phyloP scores from a whole-genome alignment of 306 rosid genomes.

The Carpinus fangiana region DNA sequence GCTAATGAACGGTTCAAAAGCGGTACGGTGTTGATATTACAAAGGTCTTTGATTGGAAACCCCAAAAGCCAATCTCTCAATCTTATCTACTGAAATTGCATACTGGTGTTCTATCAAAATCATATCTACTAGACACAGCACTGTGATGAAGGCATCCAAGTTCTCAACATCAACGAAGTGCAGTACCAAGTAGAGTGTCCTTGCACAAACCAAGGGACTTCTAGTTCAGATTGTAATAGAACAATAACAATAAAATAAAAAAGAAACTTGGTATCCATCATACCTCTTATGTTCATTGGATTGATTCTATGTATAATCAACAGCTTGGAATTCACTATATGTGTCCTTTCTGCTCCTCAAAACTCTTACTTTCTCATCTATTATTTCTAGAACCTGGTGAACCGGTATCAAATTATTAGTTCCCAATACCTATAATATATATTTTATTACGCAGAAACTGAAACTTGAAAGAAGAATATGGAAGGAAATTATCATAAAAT shows the following conservation, averaged over 20 bases:
- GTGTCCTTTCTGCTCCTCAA: slow-evolving; percentile 64
- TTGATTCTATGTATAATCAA: slow-evolving; percentile 50
- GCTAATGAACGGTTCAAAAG: not conserved
- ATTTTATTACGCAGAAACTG: slow-evolving; percentile 12
- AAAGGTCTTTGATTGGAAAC: not conserved
- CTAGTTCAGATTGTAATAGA: slow-evolving; percentile 16
- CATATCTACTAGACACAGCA: too few relatives aligned
- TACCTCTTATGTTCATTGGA: slow-evolving; percentile 39
- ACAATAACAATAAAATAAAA: slow-evolving; percentile 3
- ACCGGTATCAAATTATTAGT: slow-evolving; percentile 16
- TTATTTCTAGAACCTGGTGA: slow-evolving; percentile 82
- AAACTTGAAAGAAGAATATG: not conserved
- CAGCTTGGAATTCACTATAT: slow-evolving; percentile 51
- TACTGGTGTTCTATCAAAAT: not conserved
- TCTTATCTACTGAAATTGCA: not conserved
- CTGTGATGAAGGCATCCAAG: too few relatives aligned
- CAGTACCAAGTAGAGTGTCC: slow-evolving; percentile 3
- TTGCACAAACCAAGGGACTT: slow-evolving; percentile 7
- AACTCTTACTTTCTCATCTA: slow-evolving; percentile 61
- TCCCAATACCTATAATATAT: slow-evolving; percentile 8
- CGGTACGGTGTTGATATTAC: not conserved
- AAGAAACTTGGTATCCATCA: slow-evolving; percentile 5
- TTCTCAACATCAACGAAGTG: slow-evolving; percentile 12
- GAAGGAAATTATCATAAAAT: not conserved
- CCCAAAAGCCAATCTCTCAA: not conserved